A percentile compares a stretch with the other conserved stretches of the same genome.
phyloP scores from a whole-genome alignment of 2,329 filamentous ascomycete genomes.

The Leptographium procerum region DNA sequence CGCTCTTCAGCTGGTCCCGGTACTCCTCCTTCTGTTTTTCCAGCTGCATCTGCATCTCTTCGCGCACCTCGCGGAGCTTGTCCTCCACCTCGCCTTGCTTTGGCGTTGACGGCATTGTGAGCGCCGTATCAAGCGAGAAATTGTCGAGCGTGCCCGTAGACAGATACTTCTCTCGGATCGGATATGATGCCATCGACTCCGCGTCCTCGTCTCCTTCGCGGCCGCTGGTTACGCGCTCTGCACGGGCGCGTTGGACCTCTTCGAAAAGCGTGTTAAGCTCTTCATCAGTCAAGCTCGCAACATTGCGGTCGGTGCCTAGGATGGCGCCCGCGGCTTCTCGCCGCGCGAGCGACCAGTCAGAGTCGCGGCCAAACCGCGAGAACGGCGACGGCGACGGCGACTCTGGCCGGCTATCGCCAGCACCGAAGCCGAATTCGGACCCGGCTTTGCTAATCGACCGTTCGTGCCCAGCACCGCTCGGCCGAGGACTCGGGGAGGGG shows the following conservation, averaged over 20 bases:
- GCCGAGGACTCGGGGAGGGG: constrained; percentile 48
- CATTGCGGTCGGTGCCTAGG: constrained; percentile 81
- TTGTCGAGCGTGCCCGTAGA: constrained; percentile 92
- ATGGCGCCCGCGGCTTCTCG: constrained; percentile 88
- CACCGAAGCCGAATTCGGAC: constrained; percentile 55
- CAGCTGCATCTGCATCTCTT: constrained; percentile 73
- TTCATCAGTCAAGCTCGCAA: constrained; percentile 81
- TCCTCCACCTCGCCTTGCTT: constrained; percentile 65
- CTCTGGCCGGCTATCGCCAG: constrained; percentile 63
- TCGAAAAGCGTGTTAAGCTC: constrained; percentile 90
- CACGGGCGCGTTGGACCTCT: constrained; percentile 80
- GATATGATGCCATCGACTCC: constrained; percentile 81
- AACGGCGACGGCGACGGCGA: constrained; percentile 66
- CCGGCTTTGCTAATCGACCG: constrained; percentile 66
- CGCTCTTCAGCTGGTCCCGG: constrained; percentile 62
- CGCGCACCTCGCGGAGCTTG: constrained; percentile 58
- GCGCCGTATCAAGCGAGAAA: constrained; percentile 83
- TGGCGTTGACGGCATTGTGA: constrained; percentile 92
- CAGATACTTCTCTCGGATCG: constrained; percentile 86
- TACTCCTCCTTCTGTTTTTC: constrained; percentile 79
- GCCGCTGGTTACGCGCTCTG: constrained; percentile 54
- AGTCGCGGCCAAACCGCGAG: constrained; percentile 57
- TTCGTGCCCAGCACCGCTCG: constrained; percentile 57
- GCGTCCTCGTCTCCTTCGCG: constrained; percentile 80
- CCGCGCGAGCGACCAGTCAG: constrained; percentile 89